These are phyloP conservation scores for Arthrobotrys sphaeroides DNA, from an alignment of 2,329 filamentous ascomycete genomes.

Conservation along the genomic window DNA sequence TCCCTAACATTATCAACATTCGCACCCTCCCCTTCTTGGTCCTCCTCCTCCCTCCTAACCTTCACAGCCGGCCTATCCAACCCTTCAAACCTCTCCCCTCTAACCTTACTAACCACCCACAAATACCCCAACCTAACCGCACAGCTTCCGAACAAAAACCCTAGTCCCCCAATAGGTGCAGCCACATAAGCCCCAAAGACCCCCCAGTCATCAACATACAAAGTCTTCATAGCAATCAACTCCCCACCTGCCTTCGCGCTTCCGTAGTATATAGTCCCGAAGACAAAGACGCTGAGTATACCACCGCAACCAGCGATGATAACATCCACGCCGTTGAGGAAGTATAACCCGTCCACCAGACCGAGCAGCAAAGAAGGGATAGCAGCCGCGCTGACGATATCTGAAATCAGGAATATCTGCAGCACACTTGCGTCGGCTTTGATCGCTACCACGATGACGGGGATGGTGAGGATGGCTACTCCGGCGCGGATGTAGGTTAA, in stretches of 20 bases:
- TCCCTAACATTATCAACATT: neutral
- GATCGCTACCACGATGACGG: constrained; percentile 77
- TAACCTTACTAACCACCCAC: constrained; percentile 22
- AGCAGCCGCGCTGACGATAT: constrained; percentile 78
- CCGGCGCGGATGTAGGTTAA: constrained; percentile 76
- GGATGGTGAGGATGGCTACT: constrained; percentile 78
- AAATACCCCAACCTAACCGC: neutral
- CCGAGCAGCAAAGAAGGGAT: constrained; percentile 81
- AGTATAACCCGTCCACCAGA: constrained; percentile 70
- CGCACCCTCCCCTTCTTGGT: neutral
- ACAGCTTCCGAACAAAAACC: constrained; percentile 26
- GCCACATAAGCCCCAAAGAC: constrained; percentile 69
- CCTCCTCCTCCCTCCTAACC: neutral
- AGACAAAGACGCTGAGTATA: constrained; percentile 81
- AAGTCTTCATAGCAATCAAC: constrained; percentile 75
- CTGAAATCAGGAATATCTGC: constrained; percentile 83
- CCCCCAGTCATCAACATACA: constrained; percentile 82
- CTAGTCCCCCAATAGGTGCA: constrained; percentile 37
- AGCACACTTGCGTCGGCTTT: constrained; percentile 75
- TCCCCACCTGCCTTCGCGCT: constrained; percentile 71
- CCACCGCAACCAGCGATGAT: constrained; percentile 80
- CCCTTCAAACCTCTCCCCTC: constrained; percentile 30
- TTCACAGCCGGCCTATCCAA: constrained; percentile 30
- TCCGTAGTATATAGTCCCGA: constrained; percentile 80
- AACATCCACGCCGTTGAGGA: constrained; percentile 82